A percentile compares a stretch with the other conserved stretches of the same genome.
Conservation (phyloP, 1,139 yeast genomes). For the Spathaspora jeffriesii region DNA sequence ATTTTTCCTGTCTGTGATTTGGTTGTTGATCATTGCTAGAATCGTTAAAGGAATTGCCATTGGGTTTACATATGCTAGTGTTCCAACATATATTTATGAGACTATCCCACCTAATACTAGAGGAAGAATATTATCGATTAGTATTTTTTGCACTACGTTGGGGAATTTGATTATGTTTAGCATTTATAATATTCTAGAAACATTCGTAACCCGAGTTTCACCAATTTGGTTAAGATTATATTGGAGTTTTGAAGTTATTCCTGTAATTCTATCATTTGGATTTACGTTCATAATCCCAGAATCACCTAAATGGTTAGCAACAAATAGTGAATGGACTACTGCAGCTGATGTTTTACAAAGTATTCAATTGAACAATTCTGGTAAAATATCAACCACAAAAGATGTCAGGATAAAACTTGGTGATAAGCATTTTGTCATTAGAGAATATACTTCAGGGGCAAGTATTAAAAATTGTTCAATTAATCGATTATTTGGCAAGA, state of each 20-base stretch:
- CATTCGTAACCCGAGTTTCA: constrained; percentile 10
- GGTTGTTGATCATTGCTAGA: constrained; percentile 28
- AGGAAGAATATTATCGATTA: constrained; percentile 18
- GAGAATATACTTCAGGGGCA: constrained; percentile 25
- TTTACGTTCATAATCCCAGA: constrained; percentile 26
- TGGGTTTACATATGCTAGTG: constrained; percentile 30
- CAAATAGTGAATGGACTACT: constrained; percentile 27
- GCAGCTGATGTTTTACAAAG: constrained; percentile 28
- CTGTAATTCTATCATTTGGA: constrained; percentile 19
- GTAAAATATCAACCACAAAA: constrained; percentile 1
- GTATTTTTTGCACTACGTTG: constrained; percentile 15
- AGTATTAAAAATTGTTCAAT: constrained; percentile 20
- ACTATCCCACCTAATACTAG: constrained; percentile 22
- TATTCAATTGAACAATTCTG: constrained; percentile 11
- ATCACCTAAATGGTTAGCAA: constrained; percentile 38
- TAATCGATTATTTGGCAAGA: constrained; percentile 21
- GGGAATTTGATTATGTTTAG: constrained; percentile 25
- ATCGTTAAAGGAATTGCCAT: constrained; percentile 30
- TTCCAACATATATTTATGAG: constrained; percentile 35
- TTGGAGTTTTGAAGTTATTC: constrained; percentile 28
- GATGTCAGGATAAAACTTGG: constrained; percentile 13
- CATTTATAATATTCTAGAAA: constrained; percentile 20
- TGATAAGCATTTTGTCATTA: constrained; percentile 25
- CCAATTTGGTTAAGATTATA: constrained; percentile 13
- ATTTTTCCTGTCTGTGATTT: constrained; percentile 25